phyloP scores from a whole-genome alignment of 1,284 basidiomycete genomes.

The Trametes hirsuta region DNA sequence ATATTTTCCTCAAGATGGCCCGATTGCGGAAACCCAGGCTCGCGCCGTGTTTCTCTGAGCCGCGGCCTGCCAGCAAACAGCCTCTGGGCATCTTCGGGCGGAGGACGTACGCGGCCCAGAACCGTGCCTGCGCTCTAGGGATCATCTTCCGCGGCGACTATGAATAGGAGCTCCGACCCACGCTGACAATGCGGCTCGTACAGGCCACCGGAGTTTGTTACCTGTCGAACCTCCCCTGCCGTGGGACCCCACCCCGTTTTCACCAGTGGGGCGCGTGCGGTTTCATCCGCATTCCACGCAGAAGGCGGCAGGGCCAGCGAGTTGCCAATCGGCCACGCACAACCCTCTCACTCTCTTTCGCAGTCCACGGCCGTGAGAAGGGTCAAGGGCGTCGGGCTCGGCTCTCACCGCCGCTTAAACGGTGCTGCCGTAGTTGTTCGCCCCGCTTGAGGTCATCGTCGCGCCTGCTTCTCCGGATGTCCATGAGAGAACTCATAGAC shows the following conservation, averaged over 20 bases:
- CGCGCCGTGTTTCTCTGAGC: background rate
- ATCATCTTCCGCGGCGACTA: constrained; percentile 10
- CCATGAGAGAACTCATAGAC: constrained; percentile 5
- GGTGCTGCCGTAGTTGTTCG: constrained; percentile 5
- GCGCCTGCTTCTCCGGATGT: constrained; percentile 3
- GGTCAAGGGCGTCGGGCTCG: constrained; percentile 1
- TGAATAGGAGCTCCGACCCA: constrained; percentile 16
- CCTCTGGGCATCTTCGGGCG: background rate
- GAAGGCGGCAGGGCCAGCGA: background rate
- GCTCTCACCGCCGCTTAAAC: constrained; percentile 17
- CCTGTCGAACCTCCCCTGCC: constrained; percentile 8
- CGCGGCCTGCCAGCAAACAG: background rate
- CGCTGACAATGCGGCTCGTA: constrained; percentile 15
- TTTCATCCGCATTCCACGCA: constrained; percentile 2
- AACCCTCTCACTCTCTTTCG: constrained; percentile 18
- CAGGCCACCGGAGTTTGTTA: constrained; percentile 10
- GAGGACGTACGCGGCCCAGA: constrained; percentile 3
- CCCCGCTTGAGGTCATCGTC: constrained; percentile 12
- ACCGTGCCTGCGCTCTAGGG: constrained; percentile 12
- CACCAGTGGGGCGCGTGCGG: constrained; percentile 5
- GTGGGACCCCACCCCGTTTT: constrained; percentile 6
- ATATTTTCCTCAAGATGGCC: background rate
- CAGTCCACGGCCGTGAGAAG: constrained; percentile 15
- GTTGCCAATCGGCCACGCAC: background rate
- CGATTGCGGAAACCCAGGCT: background rate